Percentiles rank a stretch among this genome's conserved stretches.
Conservation (phyloP, 805 yeast species). For the Zygosaccharomyces pseudorouxii region DNA sequence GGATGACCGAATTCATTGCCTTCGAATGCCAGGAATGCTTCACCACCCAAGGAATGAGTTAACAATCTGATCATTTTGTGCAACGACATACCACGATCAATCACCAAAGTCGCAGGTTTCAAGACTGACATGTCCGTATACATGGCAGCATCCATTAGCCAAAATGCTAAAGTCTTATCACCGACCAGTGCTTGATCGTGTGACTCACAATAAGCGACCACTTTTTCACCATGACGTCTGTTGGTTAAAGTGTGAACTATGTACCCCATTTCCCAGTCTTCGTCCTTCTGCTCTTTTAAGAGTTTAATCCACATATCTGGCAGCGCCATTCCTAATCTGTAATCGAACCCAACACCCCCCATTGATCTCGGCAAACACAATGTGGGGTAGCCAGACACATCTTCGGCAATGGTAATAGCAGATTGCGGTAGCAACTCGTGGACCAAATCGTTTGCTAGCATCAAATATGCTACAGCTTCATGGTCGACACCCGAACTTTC, state of each 20-base stretch:
- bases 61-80: constrained; percentile 87
- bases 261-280: constrained; percentile 83
- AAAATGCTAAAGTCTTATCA: constrained; percentile 91
- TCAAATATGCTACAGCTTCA: constrained; percentile 81
- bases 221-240: constrained; percentile 81
- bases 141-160: constrained; percentile 99
- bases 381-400: constrained; percentile 96
- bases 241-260: constrained; percentile 81
- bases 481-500: constrained; percentile 71
- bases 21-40: constrained; percentile 91
- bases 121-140: constrained; percentile 88
- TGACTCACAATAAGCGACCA: constrained; percentile 88
- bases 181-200: constrained; percentile 98
- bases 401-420: constrained; percentile 86
- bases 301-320: constrained; percentile 99
- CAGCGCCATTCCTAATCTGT: constrained; percentile 91
- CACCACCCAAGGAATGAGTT: constrained; percentile 93
- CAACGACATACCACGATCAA: constrained; percentile 85
- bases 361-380: constrained; percentile 64
- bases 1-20: constrained; percentile 99
- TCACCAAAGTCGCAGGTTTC: constrained; percentile 64
- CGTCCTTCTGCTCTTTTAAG: constrained; percentile 76
- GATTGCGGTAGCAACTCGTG: constrained; percentile 46
- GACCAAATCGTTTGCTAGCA: constrained; percentile 84
- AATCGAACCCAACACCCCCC: constrained; percentile 94